Conservation (phyloP, 2,329 filamentous ascomycete species). For the Sporothrix inflata region DNA sequence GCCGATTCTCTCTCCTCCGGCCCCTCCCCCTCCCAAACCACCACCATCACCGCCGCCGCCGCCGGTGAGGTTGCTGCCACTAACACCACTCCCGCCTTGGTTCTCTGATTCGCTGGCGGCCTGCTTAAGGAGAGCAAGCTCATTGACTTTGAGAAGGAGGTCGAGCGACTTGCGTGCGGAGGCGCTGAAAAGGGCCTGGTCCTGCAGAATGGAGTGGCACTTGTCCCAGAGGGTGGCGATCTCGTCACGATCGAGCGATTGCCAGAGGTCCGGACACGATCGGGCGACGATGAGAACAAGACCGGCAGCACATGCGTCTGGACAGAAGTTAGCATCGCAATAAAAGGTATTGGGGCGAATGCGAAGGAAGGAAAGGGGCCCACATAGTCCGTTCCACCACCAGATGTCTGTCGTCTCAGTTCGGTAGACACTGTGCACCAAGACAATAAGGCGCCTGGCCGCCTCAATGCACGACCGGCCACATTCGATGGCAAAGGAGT, state of each 20-base stretch:
- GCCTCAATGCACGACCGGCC: conserved; percentile 29
- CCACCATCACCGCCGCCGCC: neutral
- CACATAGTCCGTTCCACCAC: conserved; percentile 32
- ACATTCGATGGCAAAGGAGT: conserved; percentile 30
- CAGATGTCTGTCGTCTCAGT: conserved; percentile 26
- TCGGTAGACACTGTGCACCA: conserved; percentile 26
- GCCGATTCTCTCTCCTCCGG: neutral
- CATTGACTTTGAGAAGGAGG: conserved; percentile 28
- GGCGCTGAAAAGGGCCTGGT: conserved; percentile 28
- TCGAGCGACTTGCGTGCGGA: conserved; percentile 28
- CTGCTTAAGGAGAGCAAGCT: conserved; percentile 28
- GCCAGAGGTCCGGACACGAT: conserved; percentile 28
- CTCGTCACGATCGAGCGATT: conserved; percentile 24
- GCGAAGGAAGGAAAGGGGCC: neutral
- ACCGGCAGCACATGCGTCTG: conserved; percentile 29
- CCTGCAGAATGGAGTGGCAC: conserved; percentile 28
- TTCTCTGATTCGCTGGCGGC: conserved; percentile 2
- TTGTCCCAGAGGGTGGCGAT: conserved; percentile 27
- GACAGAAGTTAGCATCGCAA: neutral
- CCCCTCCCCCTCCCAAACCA: neutral
- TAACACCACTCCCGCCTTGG: neutral
- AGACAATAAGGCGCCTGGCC: conserved; percentile 22
- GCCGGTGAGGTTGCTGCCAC: neutral
- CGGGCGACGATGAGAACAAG: conserved; percentile 30
- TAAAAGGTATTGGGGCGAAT: too few relatives aligned